phyloP scores from a whole-genome alignment of 768 basidiomycete species.

The Russula virescens region DNA sequence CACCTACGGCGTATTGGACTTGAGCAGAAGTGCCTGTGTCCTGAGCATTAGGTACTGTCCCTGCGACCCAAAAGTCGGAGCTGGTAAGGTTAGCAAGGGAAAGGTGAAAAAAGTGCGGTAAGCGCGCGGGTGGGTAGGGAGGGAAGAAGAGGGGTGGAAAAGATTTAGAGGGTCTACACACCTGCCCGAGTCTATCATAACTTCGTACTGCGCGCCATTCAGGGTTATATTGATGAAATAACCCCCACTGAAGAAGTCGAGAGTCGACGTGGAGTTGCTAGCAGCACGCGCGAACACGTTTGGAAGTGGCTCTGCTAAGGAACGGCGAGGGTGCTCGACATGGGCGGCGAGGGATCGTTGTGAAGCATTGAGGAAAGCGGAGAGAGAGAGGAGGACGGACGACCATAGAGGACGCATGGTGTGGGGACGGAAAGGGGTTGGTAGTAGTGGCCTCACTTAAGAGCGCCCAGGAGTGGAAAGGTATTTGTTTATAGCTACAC shows the following conservation, averaged over 20 bases:
- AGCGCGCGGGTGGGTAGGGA: neutral
- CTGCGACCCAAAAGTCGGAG: slow-evolving; percentile 59
- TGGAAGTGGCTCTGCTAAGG: neutral
- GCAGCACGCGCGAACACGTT: neutral
- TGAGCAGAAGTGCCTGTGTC: slow-evolving; percentile 35
- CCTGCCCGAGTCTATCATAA: slow-evolving; percentile 46
- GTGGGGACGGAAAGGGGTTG: neutral
- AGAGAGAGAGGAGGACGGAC: neutral
- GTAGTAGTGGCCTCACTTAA: too few relatives aligned
- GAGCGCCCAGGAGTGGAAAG: too few relatives aligned
- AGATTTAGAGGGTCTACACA: slow-evolving; percentile 16
- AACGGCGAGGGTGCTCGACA: slow-evolving; percentile 4
- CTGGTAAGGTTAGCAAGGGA: slow-evolving; percentile 30
- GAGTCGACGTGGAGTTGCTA: neutral
- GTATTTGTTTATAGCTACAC: too few relatives aligned
- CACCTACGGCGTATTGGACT: slow-evolving; percentile 52
- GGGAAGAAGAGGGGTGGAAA: neutral
- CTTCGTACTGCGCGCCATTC: slow-evolving; percentile 30
- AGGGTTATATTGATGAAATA: slow-evolving; percentile 34
- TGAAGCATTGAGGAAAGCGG: neutral
- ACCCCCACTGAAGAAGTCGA: neutral
- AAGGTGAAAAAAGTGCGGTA: neutral
- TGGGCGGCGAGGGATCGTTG: neutral
- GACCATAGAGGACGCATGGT: slow-evolving; percentile 1
- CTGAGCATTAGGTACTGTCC: slow-evolving; percentile 36